A percentile compares a stretch with the other conserved stretches of the same genome.
Conservation (phyloP, 257 asterid genomes). For the Salvia hispanica region DNA sequence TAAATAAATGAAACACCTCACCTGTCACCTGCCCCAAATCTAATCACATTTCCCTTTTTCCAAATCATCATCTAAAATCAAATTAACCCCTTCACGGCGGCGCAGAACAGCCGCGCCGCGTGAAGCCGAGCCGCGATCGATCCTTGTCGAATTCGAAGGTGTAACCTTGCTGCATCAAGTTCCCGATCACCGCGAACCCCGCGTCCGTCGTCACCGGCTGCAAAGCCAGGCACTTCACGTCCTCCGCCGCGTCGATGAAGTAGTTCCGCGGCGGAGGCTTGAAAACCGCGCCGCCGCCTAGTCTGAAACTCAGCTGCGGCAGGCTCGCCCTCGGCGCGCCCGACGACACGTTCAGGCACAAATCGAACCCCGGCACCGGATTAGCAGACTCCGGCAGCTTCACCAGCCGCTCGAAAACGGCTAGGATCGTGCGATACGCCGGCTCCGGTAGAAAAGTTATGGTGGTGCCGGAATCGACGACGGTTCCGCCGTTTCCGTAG, state of each 20-base stretch:
- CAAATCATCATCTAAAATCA: not conserved
- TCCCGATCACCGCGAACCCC: constrained; percentile 73
- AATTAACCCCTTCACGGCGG: constrained; percentile 35
- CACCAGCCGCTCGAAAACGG: constrained; percentile 50
- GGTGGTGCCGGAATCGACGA: constrained; percentile 86
- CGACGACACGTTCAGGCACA: constrained; percentile 68
- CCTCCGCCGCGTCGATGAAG: constrained; percentile 64
- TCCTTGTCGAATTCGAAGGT: constrained; percentile 68
- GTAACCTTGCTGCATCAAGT: constrained; percentile 85
- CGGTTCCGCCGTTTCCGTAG: constrained; percentile 74
- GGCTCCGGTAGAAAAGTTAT: constrained; percentile 57
- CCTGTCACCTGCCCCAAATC: not conserved
- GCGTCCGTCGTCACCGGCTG: constrained; percentile 50
- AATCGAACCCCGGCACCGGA: constrained; percentile 53
- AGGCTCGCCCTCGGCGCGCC: constrained; percentile 38
- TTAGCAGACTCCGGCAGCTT: constrained; percentile 43
- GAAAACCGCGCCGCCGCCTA: constrained; percentile 57
- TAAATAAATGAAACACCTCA: not conserved
- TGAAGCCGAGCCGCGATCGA: constrained; percentile 55
- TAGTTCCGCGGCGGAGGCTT: constrained; percentile 69
- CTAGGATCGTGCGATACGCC: constrained; percentile 56
- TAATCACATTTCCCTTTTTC: not conserved
- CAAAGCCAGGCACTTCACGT: constrained; percentile 69
- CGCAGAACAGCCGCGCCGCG: constrained; percentile 58
- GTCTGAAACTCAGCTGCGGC: constrained; percentile 69